Evolutionary conservation across 1,139 yeast genomes (phyloP).

Genomic region (Candida smagusa): DNA sequence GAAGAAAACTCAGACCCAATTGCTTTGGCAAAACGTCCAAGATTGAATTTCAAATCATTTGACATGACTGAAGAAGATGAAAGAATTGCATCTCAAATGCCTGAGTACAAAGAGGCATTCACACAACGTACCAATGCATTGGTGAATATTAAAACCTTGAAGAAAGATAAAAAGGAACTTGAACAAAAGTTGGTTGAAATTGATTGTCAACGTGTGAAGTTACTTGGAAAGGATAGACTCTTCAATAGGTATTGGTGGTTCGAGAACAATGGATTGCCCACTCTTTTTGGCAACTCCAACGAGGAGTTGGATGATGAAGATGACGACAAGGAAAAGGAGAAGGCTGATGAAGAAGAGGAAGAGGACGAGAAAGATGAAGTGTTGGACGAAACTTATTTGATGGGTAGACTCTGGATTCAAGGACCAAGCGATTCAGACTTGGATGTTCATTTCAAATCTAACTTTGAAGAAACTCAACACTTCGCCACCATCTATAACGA

Average conservation of each 20-base stretch:
- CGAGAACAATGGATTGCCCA: constrained; percentile 79
- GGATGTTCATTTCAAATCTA: constrained; percentile 34
- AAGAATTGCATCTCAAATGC: constrained; percentile 42
- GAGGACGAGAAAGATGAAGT: constrained; percentile 40
- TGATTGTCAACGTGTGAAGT: constrained; percentile 75
- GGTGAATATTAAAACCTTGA: constrained; percentile 40
- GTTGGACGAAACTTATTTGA: constrained; percentile 60
- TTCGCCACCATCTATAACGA: constrained; percentile 1
- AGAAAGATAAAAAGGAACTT: constrained; percentile 44
- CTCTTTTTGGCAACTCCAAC: constrained; percentile 41
- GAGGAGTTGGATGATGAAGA: constrained; percentile 39
- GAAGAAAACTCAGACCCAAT: constrained; percentile 3
- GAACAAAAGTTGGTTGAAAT: constrained; percentile 60
- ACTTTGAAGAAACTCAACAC: constrained; percentile 23
- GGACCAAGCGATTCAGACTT: constrained; percentile 79
- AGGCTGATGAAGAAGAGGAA: constrained; percentile 34
- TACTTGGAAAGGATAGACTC: constrained; percentile 79
- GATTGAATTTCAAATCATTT: constrained; percentile 27
- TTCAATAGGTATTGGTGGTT: constrained; percentile 96
- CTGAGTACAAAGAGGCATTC: constrained; percentile 46
- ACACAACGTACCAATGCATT: constrained; percentile 39
- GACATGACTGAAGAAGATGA: constrained; percentile 54
- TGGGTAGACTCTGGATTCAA: constrained; percentile 92
- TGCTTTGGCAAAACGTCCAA: constrained; percentile 17
- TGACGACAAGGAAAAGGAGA: constrained; percentile 33